phyloP scores from a whole-genome alignment of 2,329 filamentous ascomycete species.

The Aspergillus tubingensis region DNA sequence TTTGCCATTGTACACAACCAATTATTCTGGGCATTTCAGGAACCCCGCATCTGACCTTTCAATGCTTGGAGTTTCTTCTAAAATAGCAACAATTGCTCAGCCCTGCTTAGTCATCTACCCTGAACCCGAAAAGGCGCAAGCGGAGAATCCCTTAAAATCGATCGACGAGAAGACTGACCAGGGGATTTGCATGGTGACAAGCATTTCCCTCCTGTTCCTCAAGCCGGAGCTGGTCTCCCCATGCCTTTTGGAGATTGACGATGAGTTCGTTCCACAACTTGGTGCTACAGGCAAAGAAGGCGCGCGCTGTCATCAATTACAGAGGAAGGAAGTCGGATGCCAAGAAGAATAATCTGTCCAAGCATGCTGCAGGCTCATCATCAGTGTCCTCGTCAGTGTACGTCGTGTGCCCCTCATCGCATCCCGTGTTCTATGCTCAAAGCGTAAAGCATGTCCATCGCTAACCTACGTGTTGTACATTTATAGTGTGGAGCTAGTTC shows the following conservation, averaged over 20 bases:
- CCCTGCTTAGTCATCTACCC: constrained; percentile 8
- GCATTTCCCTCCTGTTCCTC: constrained; percentile 9
- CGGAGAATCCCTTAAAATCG: constrained; percentile 9
- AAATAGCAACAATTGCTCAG: constrained; percentile 11
- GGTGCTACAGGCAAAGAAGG: constrained; percentile 34
- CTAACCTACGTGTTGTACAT: constrained; percentile 22
- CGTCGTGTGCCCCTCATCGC: constrained; percentile 8
- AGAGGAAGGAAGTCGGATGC: constrained; percentile 31
- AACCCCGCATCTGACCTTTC: neutral
- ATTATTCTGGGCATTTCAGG: neutral
- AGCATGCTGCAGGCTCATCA: constrained; percentile 24
- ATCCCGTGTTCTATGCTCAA: neutral
- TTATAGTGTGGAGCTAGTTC: constrained; percentile 26
- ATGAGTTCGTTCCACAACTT: constrained; percentile 40
- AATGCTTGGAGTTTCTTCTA: constrained; percentile 5
- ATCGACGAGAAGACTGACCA: constrained; percentile 4
- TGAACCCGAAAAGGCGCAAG: constrained; percentile 6
- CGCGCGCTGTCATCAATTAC: constrained; percentile 34
- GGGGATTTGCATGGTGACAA: constrained; percentile 12
- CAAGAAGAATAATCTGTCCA: constrained; percentile 28
- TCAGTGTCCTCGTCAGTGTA: constrained; percentile 29
- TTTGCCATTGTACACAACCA: neutral
- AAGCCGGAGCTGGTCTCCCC: constrained; percentile 30
- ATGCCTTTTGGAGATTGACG: constrained; percentile 29
- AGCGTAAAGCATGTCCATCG: neutral